Base-by-base conservation (phyloP, 192 early-diverging fungal species). In the Neocallimastix lanati region DNA sequence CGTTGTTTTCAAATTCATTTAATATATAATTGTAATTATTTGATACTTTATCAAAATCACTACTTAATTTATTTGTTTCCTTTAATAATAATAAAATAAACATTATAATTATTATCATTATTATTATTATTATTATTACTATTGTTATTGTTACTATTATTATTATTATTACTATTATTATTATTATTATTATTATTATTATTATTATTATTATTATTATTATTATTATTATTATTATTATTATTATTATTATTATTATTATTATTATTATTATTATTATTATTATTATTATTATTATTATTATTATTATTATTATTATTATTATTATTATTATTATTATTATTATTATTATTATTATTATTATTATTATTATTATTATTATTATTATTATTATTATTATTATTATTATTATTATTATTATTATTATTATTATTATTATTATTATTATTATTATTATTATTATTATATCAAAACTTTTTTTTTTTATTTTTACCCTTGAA, bases 31-130 rank as follows among this genome's bases (percentile, higher is more conserved):
- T 85, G 79, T 89, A 88, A 36, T 87, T 84, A 76, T 76, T 84
- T 21, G 82, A 80, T 76, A 90, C 81, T 28, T 86, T 86, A 33
- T 86, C 85, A 83, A 87, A 90, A 50, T 90, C 86, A 29, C 33
- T 78, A 16, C 84, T 84, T 29, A 90, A 78, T 30, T 86, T 82
- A 28, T 82, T 81, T 1, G 88, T 88, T 83, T 90, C 89, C 85
- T 86, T 36, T 15, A 36, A 29, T 1, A 30, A 25, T 13, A n/a
- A 18, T 33, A 35, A 76, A 11, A 35, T 15, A 29, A 33, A 79
- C 25, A n/a, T n/a, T n/a, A n/a, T n/a, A n/a, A 36, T 28, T 9
- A 27, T 29, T n/a, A 79, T 25, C 7, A n/a, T 30, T 25, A 67
- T 80, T 5, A 80, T 28, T 28, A 81, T 36, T 77, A 6, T 76